Evolutionary conservation across 345 rosid genomes (phyloP), one percentile per base, ranked within the genome.

Genomic region (Hypericum androsaemum): DNA sequence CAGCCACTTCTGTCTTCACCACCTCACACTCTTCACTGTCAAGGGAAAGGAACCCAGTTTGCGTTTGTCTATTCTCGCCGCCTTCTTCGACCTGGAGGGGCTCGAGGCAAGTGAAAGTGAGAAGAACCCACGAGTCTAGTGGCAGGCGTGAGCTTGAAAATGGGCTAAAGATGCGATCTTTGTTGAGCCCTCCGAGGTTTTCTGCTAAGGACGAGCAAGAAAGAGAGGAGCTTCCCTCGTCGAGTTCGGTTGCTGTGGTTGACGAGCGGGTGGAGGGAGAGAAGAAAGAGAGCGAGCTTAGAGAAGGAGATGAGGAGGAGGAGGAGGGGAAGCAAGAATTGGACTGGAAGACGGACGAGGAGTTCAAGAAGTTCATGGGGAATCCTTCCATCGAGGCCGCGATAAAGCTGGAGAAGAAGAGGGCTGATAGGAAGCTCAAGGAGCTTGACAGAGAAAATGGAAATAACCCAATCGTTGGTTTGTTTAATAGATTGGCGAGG

Each of bases 311-410:
- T n/a, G 60, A 54, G 50, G 76, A 67, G 38, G 74, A 78, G 52
- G 70, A 60, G 38, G 74, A 77, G 39, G 61, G 71, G 49, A 77
- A 75, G 73, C 95, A 89, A 56, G 97, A 89, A 59, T 65, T 70
- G 67, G 98, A 90, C 44, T 86, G 98, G 98, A 90, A 90, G 54
- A 74, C 76, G 0, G 95, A 86, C 61, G 96, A 90, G 59, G 98
- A 86, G 73, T 90, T 90, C 76, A 90, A 90, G 83, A 80, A 71
- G 57, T 82, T 90, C 60, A 90, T 90, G 98, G 94, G 97, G 5
- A 89, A 77, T 57, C 97, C 97, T 56, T 84, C 97, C 5, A 84
- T 86, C 1, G 98, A 90, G 72, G 98, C 98, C 0, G 96, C 95
- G 0, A 84, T 90, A 28, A 90, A 86, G 84, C 82, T 89, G 61